Conservation (phyloP, 257 asterid genomes). For the Ehretia macrophylla region DNA sequence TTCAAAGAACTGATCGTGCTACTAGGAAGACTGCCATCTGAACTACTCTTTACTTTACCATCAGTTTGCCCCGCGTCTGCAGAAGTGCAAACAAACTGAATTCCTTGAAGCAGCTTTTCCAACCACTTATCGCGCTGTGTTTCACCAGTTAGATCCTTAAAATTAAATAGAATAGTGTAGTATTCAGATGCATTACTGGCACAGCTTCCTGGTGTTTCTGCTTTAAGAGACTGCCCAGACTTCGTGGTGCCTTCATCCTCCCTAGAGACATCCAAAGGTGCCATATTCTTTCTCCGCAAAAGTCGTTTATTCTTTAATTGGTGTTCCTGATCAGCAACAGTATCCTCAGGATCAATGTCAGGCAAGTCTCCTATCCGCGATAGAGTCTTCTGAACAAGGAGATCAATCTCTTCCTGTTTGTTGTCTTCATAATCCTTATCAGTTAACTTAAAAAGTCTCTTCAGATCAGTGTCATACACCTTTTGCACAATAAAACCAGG, state of each 20-base stretch:
- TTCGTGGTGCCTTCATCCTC: slow-evolving; percentile 50
- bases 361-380: slow-evolving; percentile 63
- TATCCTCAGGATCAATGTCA: slow-evolving; percentile 63
- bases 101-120: slow-evolving; percentile 67
- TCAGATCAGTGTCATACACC: slow-evolving; percentile 68
- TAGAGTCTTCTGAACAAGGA: slow-evolving; percentile 71
- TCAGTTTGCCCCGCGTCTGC: slow-evolving; percentile 28
- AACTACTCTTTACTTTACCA: slow-evolving; percentile 30
- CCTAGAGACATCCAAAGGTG: slow-evolving; percentile 63
- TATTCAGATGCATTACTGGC: slow-evolving; percentile 45
- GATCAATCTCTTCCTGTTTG: slow-evolving; percentile 67
- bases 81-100: slow-evolving; percentile 49
- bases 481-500: slow-evolving; percentile 85
- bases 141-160: slow-evolving; percentile 54
- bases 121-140: slow-evolving; percentile 68
- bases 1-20: slow-evolving; percentile 18
- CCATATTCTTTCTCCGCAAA: slow-evolving; percentile 47
- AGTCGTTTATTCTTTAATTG: slow-evolving; percentile 51
- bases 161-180: slow-evolving; percentile 37
- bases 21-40: slow-evolving; percentile 18
- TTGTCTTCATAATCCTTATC: slow-evolving; percentile 71
- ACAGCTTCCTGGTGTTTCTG: slow-evolving; percentile 69
- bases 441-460: slow-evolving; percentile 63
- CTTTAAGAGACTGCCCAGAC: slow-evolving; percentile 39
- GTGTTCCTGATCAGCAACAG: slow-evolving; percentile 51